These are phyloP conservation scores for Plasmodium inui DNA, from an alignment of 169 alveolate genomes.

Conservation along the genomic window DNA sequence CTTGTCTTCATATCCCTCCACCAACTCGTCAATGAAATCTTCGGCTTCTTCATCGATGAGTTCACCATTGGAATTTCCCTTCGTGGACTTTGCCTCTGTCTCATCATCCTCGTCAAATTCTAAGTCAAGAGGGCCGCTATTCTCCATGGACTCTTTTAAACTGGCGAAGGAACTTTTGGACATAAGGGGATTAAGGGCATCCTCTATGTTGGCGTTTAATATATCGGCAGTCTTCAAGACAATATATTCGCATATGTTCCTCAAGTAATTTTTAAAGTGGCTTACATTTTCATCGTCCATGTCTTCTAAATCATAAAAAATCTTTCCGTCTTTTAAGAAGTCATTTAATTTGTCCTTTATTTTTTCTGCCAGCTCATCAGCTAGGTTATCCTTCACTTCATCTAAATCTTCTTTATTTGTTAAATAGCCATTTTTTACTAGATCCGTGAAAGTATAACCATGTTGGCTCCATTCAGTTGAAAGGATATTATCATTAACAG, in stretches of 20 bases:
- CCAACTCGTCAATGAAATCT: slow-evolving; percentile 32
- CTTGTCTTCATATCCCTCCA: slow-evolving; percentile 25
- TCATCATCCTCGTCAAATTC: background rate
- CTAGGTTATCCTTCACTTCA: slow-evolving; percentile 49
- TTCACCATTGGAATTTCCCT: background rate
- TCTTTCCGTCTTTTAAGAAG: slow-evolving; percentile 24
- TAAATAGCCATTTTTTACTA: slow-evolving; percentile 40
- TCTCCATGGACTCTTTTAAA: background rate
- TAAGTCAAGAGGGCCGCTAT: background rate
- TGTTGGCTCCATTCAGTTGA: slow-evolving; percentile 43
- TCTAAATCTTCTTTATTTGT: slow-evolving; percentile 24
- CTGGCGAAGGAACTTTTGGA: slow-evolving; percentile 4
- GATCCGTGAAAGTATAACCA: slow-evolving; percentile 37
- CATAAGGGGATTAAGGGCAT: slow-evolving; percentile 51
- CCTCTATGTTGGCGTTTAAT: slow-evolving; percentile 32
- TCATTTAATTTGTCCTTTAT: slow-evolving; percentile 21
- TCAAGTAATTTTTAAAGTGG: slow-evolving; percentile 37
- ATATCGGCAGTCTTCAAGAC: slow-evolving; percentile 52
- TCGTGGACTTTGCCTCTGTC: background rate
- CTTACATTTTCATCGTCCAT: slow-evolving; percentile 12
- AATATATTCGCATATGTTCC: slow-evolving; percentile 34
- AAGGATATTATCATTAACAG: background rate
- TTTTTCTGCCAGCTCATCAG: slow-evolving; percentile 54
- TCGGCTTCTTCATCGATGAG: slow-evolving; percentile 18
- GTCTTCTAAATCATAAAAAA: slow-evolving; percentile 4